A percentile compares a stretch with the other conserved stretches of the same genome.
phyloP scores from a whole-genome alignment of 1,284 basidiomycete species.

The Psilocybe mexicana region DNA sequence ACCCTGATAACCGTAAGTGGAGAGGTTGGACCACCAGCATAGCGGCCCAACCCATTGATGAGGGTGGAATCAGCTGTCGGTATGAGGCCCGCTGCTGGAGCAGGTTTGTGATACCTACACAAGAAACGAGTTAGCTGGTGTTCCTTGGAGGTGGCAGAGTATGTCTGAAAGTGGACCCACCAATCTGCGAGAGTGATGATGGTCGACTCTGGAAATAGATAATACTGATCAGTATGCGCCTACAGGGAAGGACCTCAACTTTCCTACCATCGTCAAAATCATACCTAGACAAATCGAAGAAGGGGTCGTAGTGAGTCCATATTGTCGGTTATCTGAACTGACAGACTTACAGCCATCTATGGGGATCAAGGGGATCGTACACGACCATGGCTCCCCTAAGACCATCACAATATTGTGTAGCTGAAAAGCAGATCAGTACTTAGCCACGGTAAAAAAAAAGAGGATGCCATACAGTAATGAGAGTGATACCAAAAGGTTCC shows the following conservation, averaged over 20 bases:
- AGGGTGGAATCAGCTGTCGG: constrained; percentile 32
- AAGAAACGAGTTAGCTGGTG: not conserved
- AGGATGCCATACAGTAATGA: constrained; percentile 18
- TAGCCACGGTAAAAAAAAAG: not conserved
- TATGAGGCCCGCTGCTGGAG: constrained; percentile 39
- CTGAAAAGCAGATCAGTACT: not conserved
- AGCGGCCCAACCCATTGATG: constrained; percentile 42
- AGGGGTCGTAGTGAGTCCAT: not conserved
- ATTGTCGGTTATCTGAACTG: not conserved
- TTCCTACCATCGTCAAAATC: constrained; percentile 33
- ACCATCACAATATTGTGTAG: constrained; percentile 26
- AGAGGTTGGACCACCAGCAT: constrained; percentile 29
- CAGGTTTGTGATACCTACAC: constrained; percentile 24
- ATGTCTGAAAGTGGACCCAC: constrained; percentile 14
- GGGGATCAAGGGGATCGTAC: constrained; percentile 29
- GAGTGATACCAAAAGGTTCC: constrained; percentile 41
- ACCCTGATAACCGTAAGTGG: constrained; percentile 36
- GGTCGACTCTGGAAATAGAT: constrained; percentile 25
- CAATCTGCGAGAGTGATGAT: constrained; percentile 36
- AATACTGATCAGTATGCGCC: not conserved
- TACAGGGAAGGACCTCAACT: not conserved
- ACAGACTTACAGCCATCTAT: constrained; percentile 17
- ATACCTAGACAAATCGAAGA: constrained; percentile 27
- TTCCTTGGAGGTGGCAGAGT: not conserved
- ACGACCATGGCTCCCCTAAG: constrained; percentile 29